Conservation (phyloP, 306 rosid genomes). For the Vicia villosa region DNA sequence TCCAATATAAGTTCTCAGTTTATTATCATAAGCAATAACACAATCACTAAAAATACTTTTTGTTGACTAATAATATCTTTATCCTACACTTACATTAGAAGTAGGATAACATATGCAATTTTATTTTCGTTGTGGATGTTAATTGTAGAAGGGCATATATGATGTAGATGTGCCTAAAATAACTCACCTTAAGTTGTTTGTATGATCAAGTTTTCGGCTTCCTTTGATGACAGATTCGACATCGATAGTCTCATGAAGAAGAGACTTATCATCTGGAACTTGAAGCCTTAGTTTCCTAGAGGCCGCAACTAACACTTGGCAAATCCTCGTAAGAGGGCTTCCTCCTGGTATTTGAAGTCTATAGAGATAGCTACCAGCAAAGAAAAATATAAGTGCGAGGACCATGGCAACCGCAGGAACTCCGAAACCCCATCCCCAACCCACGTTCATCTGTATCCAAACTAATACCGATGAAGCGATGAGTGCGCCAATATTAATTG, state of each 20-base stretch:
- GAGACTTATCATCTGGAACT: conserved; percentile 64
- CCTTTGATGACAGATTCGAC: conserved; percentile 70
- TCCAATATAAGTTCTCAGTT: neutral
- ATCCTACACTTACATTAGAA: conserved; percentile 1
- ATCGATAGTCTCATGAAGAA: conserved; percentile 73
- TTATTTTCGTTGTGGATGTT: neutral
- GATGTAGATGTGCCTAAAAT: neutral
- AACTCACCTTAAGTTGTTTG: conserved; percentile 58
- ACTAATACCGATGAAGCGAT: conserved; percentile 77
- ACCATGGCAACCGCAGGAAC: conserved; percentile 82
- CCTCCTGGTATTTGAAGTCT: conserved; percentile 78
- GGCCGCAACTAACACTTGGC: conserved; percentile 73
- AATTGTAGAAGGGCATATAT: conserved; percentile 5
- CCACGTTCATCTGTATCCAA: conserved; percentile 80
- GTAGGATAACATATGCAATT: neutral
- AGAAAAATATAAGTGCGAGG: conserved; percentile 63
- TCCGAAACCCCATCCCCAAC: conserved; percentile 97
- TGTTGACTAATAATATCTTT: neutral
- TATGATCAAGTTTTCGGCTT: conserved; percentile 83
- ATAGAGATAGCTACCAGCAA: conserved; percentile 59
- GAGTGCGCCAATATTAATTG: conserved; percentile 76
- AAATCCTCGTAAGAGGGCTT: conserved; percentile 79
- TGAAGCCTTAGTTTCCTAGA: conserved; percentile 46
- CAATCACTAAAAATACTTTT: conserved; percentile 10
- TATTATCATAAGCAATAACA: conserved; percentile 10